A percentile compares a stretch with the other conserved stretches of the same genome.
phyloP scores from a whole-genome alignment of 331 rosid genomes.

The Ulmus americana region DNA sequence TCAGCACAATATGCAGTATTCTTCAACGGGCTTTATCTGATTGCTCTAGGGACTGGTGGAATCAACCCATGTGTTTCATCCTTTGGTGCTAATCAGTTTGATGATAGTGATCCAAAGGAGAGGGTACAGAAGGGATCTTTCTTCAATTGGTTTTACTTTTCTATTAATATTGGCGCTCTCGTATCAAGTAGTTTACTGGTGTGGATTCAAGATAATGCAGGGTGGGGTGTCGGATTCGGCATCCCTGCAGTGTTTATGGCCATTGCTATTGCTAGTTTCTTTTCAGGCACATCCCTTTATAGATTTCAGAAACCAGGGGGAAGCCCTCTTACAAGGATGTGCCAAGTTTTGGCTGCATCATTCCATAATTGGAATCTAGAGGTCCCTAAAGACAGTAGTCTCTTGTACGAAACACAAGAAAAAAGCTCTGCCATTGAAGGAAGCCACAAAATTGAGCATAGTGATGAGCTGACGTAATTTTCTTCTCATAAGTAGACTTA shows the following conservation, averaged over 20 bases:
- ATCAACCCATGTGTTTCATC: conserved; percentile 91
- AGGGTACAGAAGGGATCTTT: conserved; percentile 89
- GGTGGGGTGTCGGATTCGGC: conserved; percentile 97
- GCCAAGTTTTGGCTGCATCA: too few species aligned
- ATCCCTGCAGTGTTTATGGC: conserved; percentile 86
- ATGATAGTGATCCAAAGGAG: conserved; percentile 80
- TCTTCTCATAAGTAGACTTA: too few species aligned
- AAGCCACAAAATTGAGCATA: too few species aligned
- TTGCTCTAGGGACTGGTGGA: conserved; percentile 95
- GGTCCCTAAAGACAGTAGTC: too few species aligned
- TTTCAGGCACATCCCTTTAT: conserved; percentile 71
- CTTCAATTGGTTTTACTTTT: too few species aligned
- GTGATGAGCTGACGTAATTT: too few species aligned
- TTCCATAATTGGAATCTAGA: too few species aligned
- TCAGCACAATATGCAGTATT: conserved; percentile 68
- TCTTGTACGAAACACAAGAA: too few species aligned
- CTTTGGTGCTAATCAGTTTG: conserved; percentile 97
- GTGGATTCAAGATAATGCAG: conserved; percentile 87
- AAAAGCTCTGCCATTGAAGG: too few species aligned
- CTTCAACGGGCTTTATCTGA: conserved; percentile 83
- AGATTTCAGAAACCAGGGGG: conserved; percentile 94
- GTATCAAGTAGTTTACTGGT: conserved; percentile 73
- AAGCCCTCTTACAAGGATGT: too few species aligned
- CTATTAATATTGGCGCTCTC: conserved; percentile 78
- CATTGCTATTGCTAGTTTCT: conserved; percentile 67